Base-by-base conservation (phyloP, 106 monocot genomes). In the Phalaenopsis equestris region DNA sequence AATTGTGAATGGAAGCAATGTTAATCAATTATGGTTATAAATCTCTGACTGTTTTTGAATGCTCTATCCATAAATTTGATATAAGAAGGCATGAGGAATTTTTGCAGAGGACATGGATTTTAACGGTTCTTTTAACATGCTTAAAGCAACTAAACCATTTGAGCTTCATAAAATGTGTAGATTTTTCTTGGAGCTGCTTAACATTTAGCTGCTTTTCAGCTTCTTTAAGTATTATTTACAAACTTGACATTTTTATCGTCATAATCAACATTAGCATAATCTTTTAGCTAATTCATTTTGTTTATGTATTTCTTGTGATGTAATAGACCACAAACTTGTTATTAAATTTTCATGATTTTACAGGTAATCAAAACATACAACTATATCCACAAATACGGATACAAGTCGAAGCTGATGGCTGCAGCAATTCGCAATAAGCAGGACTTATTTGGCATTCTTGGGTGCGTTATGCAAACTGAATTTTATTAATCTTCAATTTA, bases 361-460 rank as follows among this genome's bases (percentile, higher is more conserved):
- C 79, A 97, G 96, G 87, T 88, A 67, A 89, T 87, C 16, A 98
- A 94, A 86, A 76, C 94, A 73, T 98, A 98, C 85, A 93, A 94
- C 75, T 98, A 98, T 78, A 98, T 98, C 75, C 94, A 98, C 85
- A 98, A 94, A 85, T 73, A 92, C 82, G 89, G 92, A 6, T 83
- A 92, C 47, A 98, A 98, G 76, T 90, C 98, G 72, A 98, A 94
- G 82, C 76, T 98, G 81, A 98, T 98, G 94, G 98, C 91, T 30
- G 94, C 98, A n/a, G 94, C 98, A 46, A 81, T 98, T 79, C 90
- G 98, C 55, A 98, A 98, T 83, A 98, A 98, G 79, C 98, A 98
- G 79, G 98, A 94, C 64, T 14, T 98, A 52, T 98, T 98, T 78
- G 91, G 89, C 77, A 90, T 98, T 68, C 85, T 98, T 52, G 98